Evolutionary conservation across 805 yeast species (phyloP).

Genomic region (Ascoidea tarda): DNA sequence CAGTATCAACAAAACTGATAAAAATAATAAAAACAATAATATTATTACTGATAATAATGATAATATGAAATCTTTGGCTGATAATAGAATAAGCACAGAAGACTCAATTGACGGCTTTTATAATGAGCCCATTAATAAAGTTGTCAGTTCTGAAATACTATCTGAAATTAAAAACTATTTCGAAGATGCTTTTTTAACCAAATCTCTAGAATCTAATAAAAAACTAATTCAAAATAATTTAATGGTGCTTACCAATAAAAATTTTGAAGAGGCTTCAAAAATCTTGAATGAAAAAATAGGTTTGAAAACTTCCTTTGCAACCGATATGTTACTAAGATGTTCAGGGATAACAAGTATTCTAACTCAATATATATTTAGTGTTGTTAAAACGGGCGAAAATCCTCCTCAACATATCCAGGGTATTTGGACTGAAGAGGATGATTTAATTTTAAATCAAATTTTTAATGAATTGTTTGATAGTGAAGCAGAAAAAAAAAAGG

Average conservation of each 20-base stretch:
- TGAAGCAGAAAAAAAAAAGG: not conserved
- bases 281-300: constrained; percentile 27
- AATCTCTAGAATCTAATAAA: constrained; percentile 22
- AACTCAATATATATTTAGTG: constrained; percentile 25
- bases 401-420: constrained; percentile 30
- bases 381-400: constrained; percentile 24
- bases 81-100: too few species aligned
- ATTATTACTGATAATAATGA: not conserved
- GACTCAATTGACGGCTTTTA: too few species aligned
- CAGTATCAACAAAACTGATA: not conserved
- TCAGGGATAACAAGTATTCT: constrained; percentile 30
- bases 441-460: constrained; percentile 19
- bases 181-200: constrained; percentile 15
- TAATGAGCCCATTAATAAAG: too few species aligned
- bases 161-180: constrained; percentile 18
- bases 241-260: constrained; percentile 16
- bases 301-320: constrained; percentile 26
- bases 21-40: too few species aligned
- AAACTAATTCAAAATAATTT: constrained; percentile 25
- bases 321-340: constrained; percentile 25
- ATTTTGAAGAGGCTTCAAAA: constrained; percentile 27
- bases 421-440: constrained; percentile 31
- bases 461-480: not conserved
- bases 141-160: constrained; percentile 15
- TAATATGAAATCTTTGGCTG: too few species aligned